Evolutionary conservation across 1,284 basidiomycete species (phyloP), one percentile per base, ranked within the genome.

Genomic region (Cutaneotrichosporon sp.): DNA sequence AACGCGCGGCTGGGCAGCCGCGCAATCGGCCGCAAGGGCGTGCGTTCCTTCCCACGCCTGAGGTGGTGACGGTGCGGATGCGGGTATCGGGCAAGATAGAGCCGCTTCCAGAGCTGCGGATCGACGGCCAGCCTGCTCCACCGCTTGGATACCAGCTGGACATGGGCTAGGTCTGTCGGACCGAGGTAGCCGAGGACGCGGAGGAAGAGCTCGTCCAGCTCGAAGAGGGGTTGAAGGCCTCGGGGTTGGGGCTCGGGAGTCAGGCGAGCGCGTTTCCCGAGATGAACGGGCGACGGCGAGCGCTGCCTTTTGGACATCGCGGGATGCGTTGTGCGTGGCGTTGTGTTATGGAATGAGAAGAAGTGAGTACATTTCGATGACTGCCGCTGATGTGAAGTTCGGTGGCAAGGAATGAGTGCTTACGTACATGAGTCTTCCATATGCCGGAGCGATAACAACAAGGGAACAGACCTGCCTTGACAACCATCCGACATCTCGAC

Each of bases 161-260:
- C 61, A n/a, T 41, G 52, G 0, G 65, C 70, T 11, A 75, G 62
- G 22, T 72, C 69, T 14, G 52, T 41, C 7, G 68, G 58, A 12
- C 55, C 34, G 8, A 75, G 61, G 44, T 70, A 72, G 3, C 63
- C 65, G 10, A 75, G 58, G 24, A 75, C 67, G 27, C 71, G 66
- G 4, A 75, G 62, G 50, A 75, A 74, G 31, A 75, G 65, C 62
- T 75, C 74, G 47, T 73, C 65, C 39, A 68, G 70, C 2, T 56
- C 59, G 51, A 71, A 72, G 17, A 71, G 59, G 33, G 60, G 62
- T 6, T 53, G 20, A 29, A 65, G 54, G 32, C 10, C 41, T 22
- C 16, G 41, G 25, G 10, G 6, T 29, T 12, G 12, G 17, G 24
- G 29, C 4, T 1, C 3, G 11, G 4, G 34, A 20, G 22, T 7